Evolutionary conservation across 1,284 basidiomycete species (phyloP).

Genomic region (Neolentinus lepideus): DNA sequence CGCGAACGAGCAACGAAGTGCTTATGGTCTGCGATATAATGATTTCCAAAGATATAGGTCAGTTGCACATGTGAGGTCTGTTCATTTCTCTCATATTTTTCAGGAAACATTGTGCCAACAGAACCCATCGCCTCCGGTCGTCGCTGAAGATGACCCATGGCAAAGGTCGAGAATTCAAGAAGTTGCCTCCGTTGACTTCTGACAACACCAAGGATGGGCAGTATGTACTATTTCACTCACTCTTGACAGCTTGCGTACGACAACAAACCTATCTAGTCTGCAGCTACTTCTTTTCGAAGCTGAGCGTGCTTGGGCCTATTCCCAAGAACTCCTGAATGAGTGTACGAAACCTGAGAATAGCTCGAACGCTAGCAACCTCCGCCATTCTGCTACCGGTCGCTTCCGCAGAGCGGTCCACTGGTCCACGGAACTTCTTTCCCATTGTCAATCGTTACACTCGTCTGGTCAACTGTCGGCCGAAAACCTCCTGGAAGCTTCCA

Average conservation of each 20-base stretch:
- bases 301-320: constrained; percentile 88
- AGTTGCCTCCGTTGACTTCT: constrained; percentile 54
- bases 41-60: constrained; percentile 83
- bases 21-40: constrained; percentile 87
- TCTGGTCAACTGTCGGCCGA: constrained; percentile 46
- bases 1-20: constrained; percentile 83
- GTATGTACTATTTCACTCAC: constrained; percentile 41
- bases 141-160: constrained; percentile 83
- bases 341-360: constrained; percentile 47
- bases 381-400: constrained; percentile 73
- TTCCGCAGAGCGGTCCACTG: constrained; percentile 83
- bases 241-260: neutral
- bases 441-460: constrained; percentile 59
- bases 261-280: constrained; percentile 40
- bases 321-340: constrained; percentile 68
- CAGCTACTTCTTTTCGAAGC: constrained; percentile 84
- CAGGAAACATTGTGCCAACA: constrained; percentile 87
- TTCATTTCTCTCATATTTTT: constrained; percentile 4
- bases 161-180: constrained; percentile 87
- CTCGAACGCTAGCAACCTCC: constrained; percentile 45
- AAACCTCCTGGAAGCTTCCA: constrained; percentile 51
- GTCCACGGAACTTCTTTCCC: constrained; percentile 72
- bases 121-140: constrained; percentile 83
- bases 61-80: constrained; percentile 9
- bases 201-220: constrained; percentile 73